phyloP scores from a whole-genome alignment of 305 asterid species.

The Plantago lanceolata region DNA sequence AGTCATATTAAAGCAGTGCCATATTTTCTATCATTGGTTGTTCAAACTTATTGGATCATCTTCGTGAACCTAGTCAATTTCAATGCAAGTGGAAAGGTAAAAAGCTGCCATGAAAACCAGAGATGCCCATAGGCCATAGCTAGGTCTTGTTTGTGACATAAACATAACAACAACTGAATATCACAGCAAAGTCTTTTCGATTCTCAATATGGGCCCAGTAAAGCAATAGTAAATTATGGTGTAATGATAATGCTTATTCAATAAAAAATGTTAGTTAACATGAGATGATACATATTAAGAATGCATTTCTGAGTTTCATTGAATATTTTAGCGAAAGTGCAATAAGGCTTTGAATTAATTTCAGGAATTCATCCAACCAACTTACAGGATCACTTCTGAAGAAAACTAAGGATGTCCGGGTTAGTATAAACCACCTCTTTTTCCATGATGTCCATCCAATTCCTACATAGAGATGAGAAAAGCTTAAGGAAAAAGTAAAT shows the following conservation, averaged over 20 bases:
- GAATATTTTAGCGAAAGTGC: background rate
- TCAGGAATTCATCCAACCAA: conserved; percentile 14
- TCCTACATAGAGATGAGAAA: conserved; percentile 39
- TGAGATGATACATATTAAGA: no score
- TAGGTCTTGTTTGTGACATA: background rate
- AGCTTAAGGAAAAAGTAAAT: conserved; percentile 2
- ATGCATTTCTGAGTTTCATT: no score
- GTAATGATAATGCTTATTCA: conserved; percentile 8
- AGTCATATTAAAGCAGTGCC: background rate
- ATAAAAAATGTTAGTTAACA: background rate
- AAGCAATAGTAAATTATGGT: background rate
- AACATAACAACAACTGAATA: background rate
- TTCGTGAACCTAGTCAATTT: conserved; percentile 4
- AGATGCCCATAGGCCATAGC: background rate
- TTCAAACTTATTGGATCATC: background rate
- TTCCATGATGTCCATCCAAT: conserved; percentile 99
- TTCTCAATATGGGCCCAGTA: background rate
- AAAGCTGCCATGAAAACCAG: background rate
- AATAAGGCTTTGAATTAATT: conserved; percentile 1
- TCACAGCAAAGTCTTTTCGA: background rate
- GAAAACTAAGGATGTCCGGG: conserved; percentile 96
- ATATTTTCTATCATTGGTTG: background rate
- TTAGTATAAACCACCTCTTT: conserved; percentile 97
- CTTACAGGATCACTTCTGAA: conserved; percentile 98
- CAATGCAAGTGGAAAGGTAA: background rate